Evolutionary conservation across 2,329 filamentous ascomycete species (phyloP).

Genomic region (Aspergillus viridinutans): DNA sequence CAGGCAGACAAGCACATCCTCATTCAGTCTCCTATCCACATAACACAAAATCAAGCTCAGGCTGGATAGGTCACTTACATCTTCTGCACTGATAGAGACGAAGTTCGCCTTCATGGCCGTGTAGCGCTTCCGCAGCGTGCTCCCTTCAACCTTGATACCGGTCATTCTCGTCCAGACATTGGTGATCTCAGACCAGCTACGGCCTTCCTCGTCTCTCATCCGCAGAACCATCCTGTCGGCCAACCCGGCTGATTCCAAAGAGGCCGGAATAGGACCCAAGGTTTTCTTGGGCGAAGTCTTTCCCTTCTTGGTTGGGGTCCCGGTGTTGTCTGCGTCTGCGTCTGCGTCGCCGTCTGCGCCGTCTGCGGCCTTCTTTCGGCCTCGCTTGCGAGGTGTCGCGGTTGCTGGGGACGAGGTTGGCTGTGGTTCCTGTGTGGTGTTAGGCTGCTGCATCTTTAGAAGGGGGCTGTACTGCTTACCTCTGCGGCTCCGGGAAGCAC

Average conservation of each 20-base stretch:
- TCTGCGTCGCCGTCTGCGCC: background rate
- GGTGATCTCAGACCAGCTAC: constrained; percentile 25
- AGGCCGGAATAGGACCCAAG: constrained; percentile 19
- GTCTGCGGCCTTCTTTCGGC: constrained; percentile 11
- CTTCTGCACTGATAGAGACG: constrained; percentile 30
- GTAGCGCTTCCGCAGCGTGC: constrained; percentile 39
- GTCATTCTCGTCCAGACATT: constrained; percentile 22
- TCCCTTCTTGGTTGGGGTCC: constrained; percentile 12
- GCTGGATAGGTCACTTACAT: constrained; percentile 24
- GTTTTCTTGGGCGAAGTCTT: constrained; percentile 7
- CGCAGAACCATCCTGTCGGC: constrained; percentile 25
- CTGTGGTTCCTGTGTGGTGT: background rate
- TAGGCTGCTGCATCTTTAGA: background rate
- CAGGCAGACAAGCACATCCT: background rate
- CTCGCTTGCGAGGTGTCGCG: constrained; percentile 19
- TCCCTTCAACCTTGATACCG: constrained; percentile 28
- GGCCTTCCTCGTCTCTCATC: constrained; percentile 24
- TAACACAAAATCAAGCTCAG: background rate
- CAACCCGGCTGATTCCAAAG: constrained; percentile 13
- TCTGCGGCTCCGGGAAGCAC: background rate
- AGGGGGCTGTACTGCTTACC: background rate
- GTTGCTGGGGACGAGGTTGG: background rate
- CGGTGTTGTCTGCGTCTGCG: background rate
- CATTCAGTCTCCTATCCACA: background rate
- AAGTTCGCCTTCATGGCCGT: constrained; percentile 38